Evolutionary conservation across 2,329 filamentous ascomycete species (phyloP), one percentile per base, ranked within the genome.

Genomic region (Talaromyces sp.): DNA sequence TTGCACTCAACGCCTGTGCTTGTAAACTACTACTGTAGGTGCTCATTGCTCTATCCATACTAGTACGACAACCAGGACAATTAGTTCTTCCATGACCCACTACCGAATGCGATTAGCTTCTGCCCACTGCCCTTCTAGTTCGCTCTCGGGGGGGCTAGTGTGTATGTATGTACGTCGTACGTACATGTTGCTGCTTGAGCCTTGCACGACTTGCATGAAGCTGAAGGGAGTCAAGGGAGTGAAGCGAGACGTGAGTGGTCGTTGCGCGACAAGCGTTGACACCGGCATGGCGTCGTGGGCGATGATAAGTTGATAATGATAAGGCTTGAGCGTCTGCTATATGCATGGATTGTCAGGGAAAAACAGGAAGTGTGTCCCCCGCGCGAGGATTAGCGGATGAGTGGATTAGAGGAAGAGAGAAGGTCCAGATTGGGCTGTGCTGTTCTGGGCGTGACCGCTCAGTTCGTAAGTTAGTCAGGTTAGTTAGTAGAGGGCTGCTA

Each of bases 181-280:
- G 19, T 56, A 56, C 53, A 36, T 56, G n/a, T 17, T 43, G 56
- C 38, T 36, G 36, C 17, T 40, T 45, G 56, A 25, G 38, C 36
- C 19, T 45, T 43, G 56, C 36, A 59, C 56, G 45, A 38, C 56
- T n/a, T 53, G 60, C 60, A 62, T 53, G 47, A 53, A 63, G 61
- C 61, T 63, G 61, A 63, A 58, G 36, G 56, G 36, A 59, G 38
- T 27, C 36, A 40, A 27, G 19, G 56, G 25, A 59, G 34, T 59
- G 36, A 19, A 5, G 36, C 36, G 34, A 59, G 34, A 38, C 36
- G 5, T 56, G 53, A 56, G 60, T 62, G 47, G 47, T 36, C 51
- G 27, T 25, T 40, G n/a, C 36, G 49, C 22, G 61, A 63, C 61
- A 56, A 45, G 34, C 60, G 27, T 62, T 31, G 22, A 54, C 8